Evolutionary conservation across 2,329 filamentous ascomycete species (phyloP), one percentile per base, ranked within the genome.

Genomic region (Simplicillium aogashimaense): DNA sequence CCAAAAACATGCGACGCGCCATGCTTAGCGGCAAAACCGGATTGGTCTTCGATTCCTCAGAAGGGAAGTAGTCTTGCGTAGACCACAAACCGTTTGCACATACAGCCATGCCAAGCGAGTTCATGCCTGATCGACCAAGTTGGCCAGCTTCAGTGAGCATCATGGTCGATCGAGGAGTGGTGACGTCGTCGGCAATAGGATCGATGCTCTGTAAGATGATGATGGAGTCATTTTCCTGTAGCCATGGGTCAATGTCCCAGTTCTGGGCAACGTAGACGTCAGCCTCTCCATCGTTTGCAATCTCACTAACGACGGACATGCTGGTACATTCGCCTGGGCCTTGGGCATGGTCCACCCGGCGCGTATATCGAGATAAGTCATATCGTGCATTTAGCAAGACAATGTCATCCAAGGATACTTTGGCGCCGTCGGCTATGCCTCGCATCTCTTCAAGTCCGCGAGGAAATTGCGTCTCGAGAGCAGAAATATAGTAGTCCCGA

Each of bases 361-460:
- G 43, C 76, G 74, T 1, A 69, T 61, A 0, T 74, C 72, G 32
- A 79, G 64, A 10, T 72, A 78, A 40, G 54, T 50, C 42, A 73
- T 68, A 45, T 74, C 70, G 3, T 55, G 40, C 29, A 44, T 18
- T n/a, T n/a, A n/a, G n/a, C n/a, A n/a, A n/a, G n/a, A n/a, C n/a
- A n/a, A n/a, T n/a, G n/a, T n/a, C n/a, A n/a, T n/a, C n/a, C n/a
- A n/a, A n/a, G n/a, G n/a, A n/a, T n/a, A n/a, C n/a, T n/a, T n/a
- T n/a, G n/a, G n/a, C n/a, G n/a, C n/a, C n/a, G n/a, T n/a, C n/a
- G n/a, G n/a, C n/a, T n/a, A n/a, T n/a, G n/a, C n/a, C n/a, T n/a
- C n/a, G n/a, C n/a, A n/a, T n/a, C n/a, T n/a, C n/a, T n/a, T n/a
- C n/a, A n/a, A n/a, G n/a, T 18, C 43, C 47, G 11, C 36, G 39